Conservation (phyloP, 345 rosid species). For the Mangifera indica region DNA sequence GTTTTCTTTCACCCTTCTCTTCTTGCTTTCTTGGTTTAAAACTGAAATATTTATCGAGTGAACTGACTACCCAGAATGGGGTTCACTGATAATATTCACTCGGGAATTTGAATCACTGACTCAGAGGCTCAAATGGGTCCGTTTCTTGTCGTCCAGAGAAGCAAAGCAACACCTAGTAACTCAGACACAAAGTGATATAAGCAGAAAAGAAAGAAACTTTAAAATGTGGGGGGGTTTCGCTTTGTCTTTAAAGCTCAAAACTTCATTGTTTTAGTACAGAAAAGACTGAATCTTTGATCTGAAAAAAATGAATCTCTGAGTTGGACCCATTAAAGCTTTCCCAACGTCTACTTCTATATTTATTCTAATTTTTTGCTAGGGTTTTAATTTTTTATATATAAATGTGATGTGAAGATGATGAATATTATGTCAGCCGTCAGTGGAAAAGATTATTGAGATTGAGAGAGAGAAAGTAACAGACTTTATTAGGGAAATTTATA, state of each 20-base stretch:
- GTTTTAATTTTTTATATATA: neutral
- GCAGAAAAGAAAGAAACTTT: slow-evolving; percentile 2
- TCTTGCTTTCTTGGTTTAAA: neutral
- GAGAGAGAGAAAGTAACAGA: neutral
- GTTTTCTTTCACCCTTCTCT: neutral
- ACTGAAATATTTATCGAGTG: neutral
- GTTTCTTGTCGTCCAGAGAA: slow-evolving; percentile 2
- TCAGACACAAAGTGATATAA: neutral
- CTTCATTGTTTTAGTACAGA: neutral
- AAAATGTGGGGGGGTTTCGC: neutral
- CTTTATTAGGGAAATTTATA: neutral
- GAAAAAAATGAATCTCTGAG: neutral
- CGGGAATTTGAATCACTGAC: neutral
- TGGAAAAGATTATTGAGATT: neutral
- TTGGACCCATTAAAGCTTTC: slow-evolving; percentile 23
- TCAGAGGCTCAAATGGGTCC: slow-evolving; percentile 8
- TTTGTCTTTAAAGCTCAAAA: neutral
- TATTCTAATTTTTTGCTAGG: neutral
- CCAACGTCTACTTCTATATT: slow-evolving; percentile 41
- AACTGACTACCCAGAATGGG: neutral
- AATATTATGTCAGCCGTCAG: neutral
- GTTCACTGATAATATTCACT: neutral
- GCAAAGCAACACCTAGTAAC: neutral
- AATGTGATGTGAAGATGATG: neutral
- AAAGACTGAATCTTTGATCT: neutral